Percentiles rank a stretch among this genome's conserved stretches.
Evolutionary conservation across 2,329 filamentous ascomycete species (phyloP).

Genomic region (Fusarium palustre): DNA sequence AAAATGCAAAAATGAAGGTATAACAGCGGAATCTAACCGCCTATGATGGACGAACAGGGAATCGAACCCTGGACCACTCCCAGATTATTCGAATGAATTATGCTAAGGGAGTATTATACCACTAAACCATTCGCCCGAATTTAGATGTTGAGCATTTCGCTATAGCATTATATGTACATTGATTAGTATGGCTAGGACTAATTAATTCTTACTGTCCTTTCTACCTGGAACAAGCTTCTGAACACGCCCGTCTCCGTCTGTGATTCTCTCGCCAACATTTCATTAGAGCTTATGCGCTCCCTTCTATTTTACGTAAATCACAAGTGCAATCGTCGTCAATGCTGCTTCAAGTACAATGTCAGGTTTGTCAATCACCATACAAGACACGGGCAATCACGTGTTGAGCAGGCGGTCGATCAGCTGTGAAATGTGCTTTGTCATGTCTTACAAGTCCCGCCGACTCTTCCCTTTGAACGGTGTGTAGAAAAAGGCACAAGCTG

Average conservation of each 20-base stretch:
- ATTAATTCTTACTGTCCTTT: no score
- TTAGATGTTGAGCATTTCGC: rapidly evolving
- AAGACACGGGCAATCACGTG: neutral
- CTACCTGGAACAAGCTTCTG: neutral
- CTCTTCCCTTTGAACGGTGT: neutral
- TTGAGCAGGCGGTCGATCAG: neutral
- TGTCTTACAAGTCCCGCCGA: neutral
- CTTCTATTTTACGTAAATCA: neutral
- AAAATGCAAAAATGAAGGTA: neutral
- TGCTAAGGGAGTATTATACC: slow-evolving; percentile 37
- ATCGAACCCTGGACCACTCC: slow-evolving; percentile 36
- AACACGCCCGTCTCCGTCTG: neutral
- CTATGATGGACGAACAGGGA: slow-evolving; percentile 25
- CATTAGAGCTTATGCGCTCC: no score
- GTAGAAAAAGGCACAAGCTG: neutral
- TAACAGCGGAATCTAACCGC: slow-evolving; percentile 2
- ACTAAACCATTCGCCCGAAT: slow-evolving; percentile 32
- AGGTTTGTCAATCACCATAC: neutral
- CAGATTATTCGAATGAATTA: slow-evolving; percentile 18
- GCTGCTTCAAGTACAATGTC: neutral
- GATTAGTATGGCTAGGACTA: no score
- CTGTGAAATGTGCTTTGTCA: neutral
- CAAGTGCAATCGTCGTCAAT: neutral
- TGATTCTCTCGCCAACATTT: neutral
- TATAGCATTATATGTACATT: no score